A percentile compares a stretch with the other conserved stretches of the same genome.
These are phyloP conservation scores for Caryopteris hybrid DNA, from an alignment of 305 asterid genomes.

Conservation along the genomic window DNA sequence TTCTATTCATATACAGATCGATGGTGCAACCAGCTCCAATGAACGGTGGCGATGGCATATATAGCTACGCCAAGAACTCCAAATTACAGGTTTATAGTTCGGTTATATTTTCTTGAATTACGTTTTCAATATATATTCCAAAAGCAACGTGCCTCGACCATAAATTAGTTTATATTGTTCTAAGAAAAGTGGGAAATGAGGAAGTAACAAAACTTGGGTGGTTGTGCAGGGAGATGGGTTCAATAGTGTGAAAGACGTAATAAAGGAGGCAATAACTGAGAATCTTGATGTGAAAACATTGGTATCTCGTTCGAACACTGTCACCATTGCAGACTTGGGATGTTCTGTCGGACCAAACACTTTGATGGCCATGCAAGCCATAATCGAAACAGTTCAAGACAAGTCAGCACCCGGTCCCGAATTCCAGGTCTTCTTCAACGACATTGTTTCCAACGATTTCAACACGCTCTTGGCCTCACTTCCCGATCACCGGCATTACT, in stretches of 20 bases:
- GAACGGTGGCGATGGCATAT: constrained; percentile 21
- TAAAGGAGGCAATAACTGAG: constrained; percentile 16
- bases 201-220: too few relatives aligned
- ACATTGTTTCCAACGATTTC: constrained; percentile 28
- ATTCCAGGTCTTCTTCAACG: constrained; percentile 33
- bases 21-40: constrained; percentile 21
- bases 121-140: too few relatives aligned
- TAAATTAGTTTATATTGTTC: too few relatives aligned
- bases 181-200: too few relatives aligned
- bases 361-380: constrained; percentile 26
- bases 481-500: constrained; percentile 13
- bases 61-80: constrained; percentile 34
- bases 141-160: too few relatives aligned
- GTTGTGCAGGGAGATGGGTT: constrained; percentile 13
- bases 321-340: constrained; percentile 37
- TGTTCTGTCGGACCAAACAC: constrained; percentile 42
- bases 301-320: neutral
- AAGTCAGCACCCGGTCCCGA: neutral
- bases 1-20: too few relatives aligned
- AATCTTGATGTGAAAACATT: constrained; percentile 10
- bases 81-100: constrained; percentile 32
- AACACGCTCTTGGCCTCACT: constrained; percentile 38
- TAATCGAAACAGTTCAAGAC: constrained; percentile 7
- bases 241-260: neutral
- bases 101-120: too few relatives aligned